Conservation (phyloP, 805 yeast genomes). For the Maudiozyma barnettii region DNA sequence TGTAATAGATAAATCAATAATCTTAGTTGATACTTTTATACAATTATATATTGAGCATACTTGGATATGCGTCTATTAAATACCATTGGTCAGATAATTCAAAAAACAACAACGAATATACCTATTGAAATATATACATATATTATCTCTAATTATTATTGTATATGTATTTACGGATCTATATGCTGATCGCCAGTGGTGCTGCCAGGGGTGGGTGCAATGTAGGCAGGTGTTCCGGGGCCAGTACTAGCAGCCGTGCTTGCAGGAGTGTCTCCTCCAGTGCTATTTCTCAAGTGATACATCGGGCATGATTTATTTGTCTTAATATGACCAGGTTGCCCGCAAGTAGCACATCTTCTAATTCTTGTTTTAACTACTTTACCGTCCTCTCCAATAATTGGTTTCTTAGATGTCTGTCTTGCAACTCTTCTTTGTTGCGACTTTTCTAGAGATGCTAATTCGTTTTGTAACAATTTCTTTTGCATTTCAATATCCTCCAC, state of each 20-base stretch:
- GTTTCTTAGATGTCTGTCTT: constrained; percentile 42
- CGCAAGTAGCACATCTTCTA: constrained; percentile 89
- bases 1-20: background rate
- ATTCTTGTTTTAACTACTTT: constrained; percentile 35
- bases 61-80: no score
- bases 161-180: background rate
- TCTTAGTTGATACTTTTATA: no score
- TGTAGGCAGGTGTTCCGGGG: background rate
- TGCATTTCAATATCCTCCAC: constrained; percentile 73
- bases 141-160: background rate
- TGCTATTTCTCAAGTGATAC: constrained; percentile 36
- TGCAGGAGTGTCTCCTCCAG: background rate
- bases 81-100: no score
- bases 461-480: constrained; percentile 68
- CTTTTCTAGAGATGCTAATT: constrained; percentile 72
- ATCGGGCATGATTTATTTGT: constrained; percentile 86
- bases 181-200: background rate
- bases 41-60: no score
- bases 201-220: background rate
- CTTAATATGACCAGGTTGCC: constrained; percentile 88
- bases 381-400: constrained; percentile 17
- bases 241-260: background rate
- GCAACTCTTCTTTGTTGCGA: constrained; percentile 59
- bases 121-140: no score
- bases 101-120: no score